These are phyloP conservation scores for Russula vinacea DNA, from an alignment of 768 basidiomycete species.

Conservation along the genomic window DNA sequence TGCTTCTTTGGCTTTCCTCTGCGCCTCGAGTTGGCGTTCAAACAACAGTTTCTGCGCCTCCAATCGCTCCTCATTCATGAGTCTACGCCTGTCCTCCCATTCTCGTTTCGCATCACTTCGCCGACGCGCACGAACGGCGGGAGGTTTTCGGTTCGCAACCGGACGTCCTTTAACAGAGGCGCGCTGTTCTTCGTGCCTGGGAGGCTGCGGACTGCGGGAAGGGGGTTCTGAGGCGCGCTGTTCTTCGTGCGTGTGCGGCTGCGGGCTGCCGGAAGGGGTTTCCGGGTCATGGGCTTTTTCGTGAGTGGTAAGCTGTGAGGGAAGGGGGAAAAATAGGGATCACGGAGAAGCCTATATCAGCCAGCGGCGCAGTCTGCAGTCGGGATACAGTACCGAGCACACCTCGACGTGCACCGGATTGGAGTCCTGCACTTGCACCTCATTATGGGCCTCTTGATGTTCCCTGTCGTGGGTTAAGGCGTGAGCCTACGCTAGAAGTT, in stretches of 20 bases:
- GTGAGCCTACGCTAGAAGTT: not conserved
- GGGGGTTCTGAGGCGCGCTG: not conserved
- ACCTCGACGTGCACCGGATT: not conserved
- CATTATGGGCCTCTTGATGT: not conserved
- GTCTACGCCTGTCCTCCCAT: not conserved
- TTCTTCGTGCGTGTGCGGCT: not conserved
- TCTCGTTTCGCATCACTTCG: not conserved
- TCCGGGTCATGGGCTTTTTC: not conserved
- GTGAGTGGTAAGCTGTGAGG: not conserved
- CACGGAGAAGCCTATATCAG: not conserved
- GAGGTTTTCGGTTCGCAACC: not conserved
- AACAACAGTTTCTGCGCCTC: conserved; percentile 11
- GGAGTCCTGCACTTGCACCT: not conserved
- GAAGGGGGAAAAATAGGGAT: not conserved
- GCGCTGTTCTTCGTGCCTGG: not conserved
- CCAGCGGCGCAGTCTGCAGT: not conserved
- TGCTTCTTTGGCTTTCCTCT: conserved; percentile 8
- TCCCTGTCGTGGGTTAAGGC: not conserved
- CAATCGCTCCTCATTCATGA: conserved; percentile 11
- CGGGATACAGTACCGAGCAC: not conserved
- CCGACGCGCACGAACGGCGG: too few relatives aligned
- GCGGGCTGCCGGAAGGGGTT: not conserved
- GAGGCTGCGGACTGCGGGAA: not conserved
- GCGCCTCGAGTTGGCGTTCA: conserved; percentile 14
- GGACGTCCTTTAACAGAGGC: not conserved